Percentiles rank a stretch among this genome's conserved stretches.
These are phyloP conservation scores for Monosporozyma solicola DNA, from an alignment of 805 yeast species.

Conservation along the genomic window DNA sequence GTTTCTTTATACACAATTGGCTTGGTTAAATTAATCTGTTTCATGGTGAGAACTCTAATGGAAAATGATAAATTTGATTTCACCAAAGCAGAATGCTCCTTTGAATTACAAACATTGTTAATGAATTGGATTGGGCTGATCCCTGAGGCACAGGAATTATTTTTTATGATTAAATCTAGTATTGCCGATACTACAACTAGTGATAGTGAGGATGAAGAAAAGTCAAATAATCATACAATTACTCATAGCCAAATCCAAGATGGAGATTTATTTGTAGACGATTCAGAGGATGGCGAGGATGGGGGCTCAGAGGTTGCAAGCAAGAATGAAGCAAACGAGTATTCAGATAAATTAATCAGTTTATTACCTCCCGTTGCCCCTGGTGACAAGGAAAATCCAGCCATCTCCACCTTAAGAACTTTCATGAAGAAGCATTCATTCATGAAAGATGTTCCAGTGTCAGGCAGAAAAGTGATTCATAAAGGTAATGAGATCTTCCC, in stretches of 20 bases:
- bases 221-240: background rate
- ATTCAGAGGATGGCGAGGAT: conserved; percentile 1
- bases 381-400: conserved; percentile 16
- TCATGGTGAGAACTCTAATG: conserved; percentile 50
- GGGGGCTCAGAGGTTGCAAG: background rate
- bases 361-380: conserved; percentile 16
- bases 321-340: background rate
- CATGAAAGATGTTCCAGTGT: conserved; percentile 12
- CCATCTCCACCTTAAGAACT: conserved; percentile 18
- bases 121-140: conserved; percentile 56
- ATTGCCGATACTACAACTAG: conserved; percentile 5
- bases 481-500: conserved; percentile 20
- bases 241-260: background rate
- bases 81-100: conserved; percentile 42
- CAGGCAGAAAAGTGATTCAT: conserved; percentile 20
- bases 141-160: conserved; percentile 55
- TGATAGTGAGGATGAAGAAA: background rate
- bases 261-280: background rate
- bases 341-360: conserved; percentile 10
- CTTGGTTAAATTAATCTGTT: conserved; percentile 47
- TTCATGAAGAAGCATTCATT: conserved; percentile 23
- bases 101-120: conserved; percentile 51
- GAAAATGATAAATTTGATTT: conserved; percentile 37
- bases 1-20: conserved; percentile 31
- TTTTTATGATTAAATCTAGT: conserved; percentile 32